Conservation (phyloP, 1,284 basidiomycete species). For the Earliella scabrosa region DNA sequence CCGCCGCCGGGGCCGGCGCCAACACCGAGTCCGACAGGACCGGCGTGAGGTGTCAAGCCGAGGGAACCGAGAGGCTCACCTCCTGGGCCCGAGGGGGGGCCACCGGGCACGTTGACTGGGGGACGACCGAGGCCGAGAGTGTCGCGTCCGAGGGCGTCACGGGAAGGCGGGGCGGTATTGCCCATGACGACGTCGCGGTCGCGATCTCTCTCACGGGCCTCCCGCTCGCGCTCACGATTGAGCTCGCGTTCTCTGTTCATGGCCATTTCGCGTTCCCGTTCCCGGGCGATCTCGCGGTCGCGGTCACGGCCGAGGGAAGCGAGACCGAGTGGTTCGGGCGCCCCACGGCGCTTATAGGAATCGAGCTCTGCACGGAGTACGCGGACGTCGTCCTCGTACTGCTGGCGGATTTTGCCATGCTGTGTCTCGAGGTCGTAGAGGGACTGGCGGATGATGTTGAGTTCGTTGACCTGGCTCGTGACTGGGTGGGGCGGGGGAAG, state of each 20-base stretch:
- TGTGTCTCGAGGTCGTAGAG: constrained; percentile 80
- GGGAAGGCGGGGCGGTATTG: constrained; percentile 18
- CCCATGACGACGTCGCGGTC: constrained; percentile 31
- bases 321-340: constrained; percentile 43
- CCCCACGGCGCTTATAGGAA: constrained; percentile 36
- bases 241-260: constrained; percentile 30
- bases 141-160: constrained; percentile 32
- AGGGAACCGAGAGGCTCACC: constrained; percentile 29
- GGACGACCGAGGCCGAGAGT: constrained; percentile 33
- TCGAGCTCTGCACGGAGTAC: constrained; percentile 34
- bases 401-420: constrained; percentile 71
- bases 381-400: constrained; percentile 78
- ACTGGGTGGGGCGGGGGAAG: constrained; percentile 44
- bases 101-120: constrained; percentile 15
- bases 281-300: constrained; percentile 29
- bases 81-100: constrained; percentile 25
- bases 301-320: constrained; percentile 38
- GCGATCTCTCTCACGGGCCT: constrained; percentile 23
- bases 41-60: constrained; percentile 30
- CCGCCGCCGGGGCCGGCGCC: constrained; percentile 34
- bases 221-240: constrained; percentile 38
- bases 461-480: constrained; percentile 70
- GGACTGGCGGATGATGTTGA: constrained; percentile 74
- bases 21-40: constrained; percentile 33
- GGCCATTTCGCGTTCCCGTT: constrained; percentile 38